Evolutionary conservation across 331 rosid species (phyloP), one percentile per base, ranked within the genome.

Genomic region (Quercus lobata): DNA sequence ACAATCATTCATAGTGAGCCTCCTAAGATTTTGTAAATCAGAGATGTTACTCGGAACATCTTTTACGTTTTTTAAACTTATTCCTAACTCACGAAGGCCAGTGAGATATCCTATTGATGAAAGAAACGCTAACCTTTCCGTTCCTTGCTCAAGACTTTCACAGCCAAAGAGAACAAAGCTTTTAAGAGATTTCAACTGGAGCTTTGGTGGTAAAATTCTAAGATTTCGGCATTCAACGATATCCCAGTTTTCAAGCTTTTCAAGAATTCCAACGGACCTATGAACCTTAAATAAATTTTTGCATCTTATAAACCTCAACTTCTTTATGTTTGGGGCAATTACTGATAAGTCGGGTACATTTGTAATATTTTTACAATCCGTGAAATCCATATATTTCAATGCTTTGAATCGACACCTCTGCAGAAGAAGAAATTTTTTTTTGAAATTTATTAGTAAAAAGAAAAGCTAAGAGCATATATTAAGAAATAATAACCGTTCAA

Each of bases 181-280:
- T 29, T 70, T 9, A 4, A 83, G 80, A 30, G 78, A 83, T 25
- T 77, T 46, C 69, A 79, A 69, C 22, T 70, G 52, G 52, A 83
- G 79, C 22, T 3, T 46, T 24, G 37, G 41, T 19, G 76, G 78
- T 69, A 79, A 78, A 71, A 30, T 54, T 34, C 12, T 70, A 21
- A 83, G 83, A 24, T 12, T 15, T 27, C 5, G 4, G 78, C 83
- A 79, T 5, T 3, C 2, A 0, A 6, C 15, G 21, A 79, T 30
- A 79, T 18, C 12, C 71, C 73, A 60, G 18, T 11, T 12, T 14
- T 60, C 71, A 16, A 79, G 75, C 7, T 70, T 74, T 52, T 44
- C 6, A 12, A 76, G 46, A 62, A 52, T 21, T 3, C 81, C 85
- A 71, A 71, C n/a, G 1, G 69, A 76, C 35, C 35, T 12, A 69